Base-by-base conservation (phyloP, 31 red algal genomes). In the Bonnemaisonia californica region DNA sequence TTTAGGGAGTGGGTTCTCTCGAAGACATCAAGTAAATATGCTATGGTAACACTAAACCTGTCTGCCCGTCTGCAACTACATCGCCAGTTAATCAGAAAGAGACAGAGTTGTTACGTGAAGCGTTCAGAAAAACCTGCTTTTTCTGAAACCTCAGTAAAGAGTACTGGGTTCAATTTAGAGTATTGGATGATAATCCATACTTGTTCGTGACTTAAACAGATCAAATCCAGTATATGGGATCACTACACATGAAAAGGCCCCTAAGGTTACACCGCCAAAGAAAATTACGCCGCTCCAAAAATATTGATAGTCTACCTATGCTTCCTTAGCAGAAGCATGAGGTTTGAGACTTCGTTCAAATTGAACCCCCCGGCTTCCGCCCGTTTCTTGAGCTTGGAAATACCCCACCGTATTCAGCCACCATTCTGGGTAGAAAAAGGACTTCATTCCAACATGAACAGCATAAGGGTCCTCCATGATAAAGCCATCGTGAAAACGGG, bases 351-450 rank as follows among this genome's bases (percentile, higher is more conserved):
- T 18, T 61, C 57, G 8, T 61, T 61, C 63, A 71, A 71, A 71
- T 28, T 38, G 5, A 34, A 47, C 22, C 1, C 66, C 79, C n/a
- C 29, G 71, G 39, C 54, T 82, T 29, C 82, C 82, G 22, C 82
- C 86, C 22, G 77, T 81, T 56, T 90, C 76, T 30, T 57, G 59
- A 41, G 76, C 76, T 57, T 68, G 68, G 38, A 90, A 82, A 54
- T 81, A 90, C 9, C 86, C 86, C 23, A 81, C 86, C 34, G 54
- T 69, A 45, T 70, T 26, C 27, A 90, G 45, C 86, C 86, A 90
- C 86, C 76, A 81, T 41, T 74, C 78, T 26, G 86, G 76, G 45
- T 90, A 81, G 27, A 81, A 81, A 13, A 82, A 37, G 28, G 86
- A 75, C 23, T 47, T 82, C 86, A 90, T 90, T 41, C 54, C 41